Base-by-base conservation (phyloP, 768 basidiomycete species). In the Cystobasidium ongulense region DNA sequence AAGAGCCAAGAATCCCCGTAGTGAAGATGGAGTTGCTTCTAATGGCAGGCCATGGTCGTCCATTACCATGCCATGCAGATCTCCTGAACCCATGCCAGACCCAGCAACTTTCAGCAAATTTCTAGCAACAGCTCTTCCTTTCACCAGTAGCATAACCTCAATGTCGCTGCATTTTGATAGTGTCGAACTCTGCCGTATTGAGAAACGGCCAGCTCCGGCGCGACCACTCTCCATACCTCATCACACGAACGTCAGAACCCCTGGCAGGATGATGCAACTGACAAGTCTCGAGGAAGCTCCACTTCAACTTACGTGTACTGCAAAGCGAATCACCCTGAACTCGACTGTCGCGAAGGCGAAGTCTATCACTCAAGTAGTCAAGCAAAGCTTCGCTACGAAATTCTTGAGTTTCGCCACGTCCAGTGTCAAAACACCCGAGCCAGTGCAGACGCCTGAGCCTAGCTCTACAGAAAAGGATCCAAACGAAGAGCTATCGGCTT, bases 51-150 rank as follows among this genome's bases (percentile, higher is more conserved):
- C 83, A 1, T 96, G 92, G 91, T 93, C 95, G 1, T 85, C 88
- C 0, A 96, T 99, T 80, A 86, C 90, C 74, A 94, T 99, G 90
- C 84, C 84, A 1, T 84, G 96, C 1, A 86, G 95, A 59, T 90
- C 95, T 78, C 86, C 89, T 2, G 83, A 85, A 1, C 86, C 92
- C 0, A 88, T 95, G 73, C 92, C 91, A 0, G 84, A 86, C 21
- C 83, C 84, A 0, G 90, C 94, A 75, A 92, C 97, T 78, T 88
- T 97, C 76, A 87, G 89, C 36, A 86, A 91, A 25, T 97, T 99
- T 80, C 84, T 99, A 23, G 85, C 88, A 43, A 94, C 92, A 1
- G 91, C 90, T 0, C 88, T 99, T 70, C 93, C 92, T 0, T 99
- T 99, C 82, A 97, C 96, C 89, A 83, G 85, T 13, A 85, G 87